These are phyloP conservation scores for Pseudonectria foliicola DNA, from an alignment of 2,329 filamentous ascomycete species.

Conservation along the genomic window DNA sequence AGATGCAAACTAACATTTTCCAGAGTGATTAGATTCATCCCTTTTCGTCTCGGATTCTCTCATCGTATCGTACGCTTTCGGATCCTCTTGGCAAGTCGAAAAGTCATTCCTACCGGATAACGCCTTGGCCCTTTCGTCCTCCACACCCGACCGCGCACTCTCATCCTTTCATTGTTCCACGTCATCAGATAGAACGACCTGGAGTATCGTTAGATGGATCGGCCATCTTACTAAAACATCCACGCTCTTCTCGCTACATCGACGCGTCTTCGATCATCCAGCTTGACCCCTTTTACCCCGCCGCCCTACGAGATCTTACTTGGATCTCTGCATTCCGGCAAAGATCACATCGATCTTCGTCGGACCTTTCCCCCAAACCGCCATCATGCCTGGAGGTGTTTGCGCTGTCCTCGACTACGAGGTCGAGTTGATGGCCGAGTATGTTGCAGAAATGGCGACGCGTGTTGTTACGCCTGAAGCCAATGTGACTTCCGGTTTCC, in stretches of 20 bases:
- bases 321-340: conserved; percentile 23
- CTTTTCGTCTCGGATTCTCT: too few species aligned
- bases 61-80: too few species aligned
- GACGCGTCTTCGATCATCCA: background rate
- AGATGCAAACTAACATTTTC: too few species aligned
- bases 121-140: conserved; percentile 5
- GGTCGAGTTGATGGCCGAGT: conserved; percentile 93
- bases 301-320: background rate
- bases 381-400: conserved; percentile 70
- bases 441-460: conserved; percentile 81
- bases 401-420: conserved; percentile 94
- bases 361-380: conserved; percentile 24
- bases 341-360: conserved; percentile 36
- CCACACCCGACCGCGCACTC: conserved; percentile 8
- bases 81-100: too few species aligned
- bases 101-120: too few species aligned
- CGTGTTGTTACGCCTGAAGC: conserved; percentile 48
- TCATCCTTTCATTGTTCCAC: conserved; percentile 3
- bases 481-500: conserved; percentile 62
- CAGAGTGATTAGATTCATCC: too few species aligned
- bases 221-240: conserved; percentile 17
- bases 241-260: background rate
- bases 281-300: background rate
- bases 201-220: conserved; percentile 28
- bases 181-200: conserved; percentile 14